Conservation (phyloP, 345 rosid species). For the Populus simonii region DNA sequence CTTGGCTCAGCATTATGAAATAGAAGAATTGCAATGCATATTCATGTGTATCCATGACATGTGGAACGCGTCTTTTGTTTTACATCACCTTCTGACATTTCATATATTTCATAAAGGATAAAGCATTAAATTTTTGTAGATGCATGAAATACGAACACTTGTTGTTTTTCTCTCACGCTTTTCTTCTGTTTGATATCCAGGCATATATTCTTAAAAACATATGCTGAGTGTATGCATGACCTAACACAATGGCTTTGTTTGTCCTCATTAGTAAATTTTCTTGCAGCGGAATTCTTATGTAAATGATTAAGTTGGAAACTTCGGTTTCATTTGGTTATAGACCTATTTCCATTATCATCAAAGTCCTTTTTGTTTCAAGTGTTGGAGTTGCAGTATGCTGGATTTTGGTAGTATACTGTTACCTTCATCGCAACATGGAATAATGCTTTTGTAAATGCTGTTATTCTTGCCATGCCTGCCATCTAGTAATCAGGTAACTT, state of each 20-base stretch:
- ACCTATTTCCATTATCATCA: neutral
- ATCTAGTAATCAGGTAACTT: neutral
- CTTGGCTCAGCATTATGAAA: neutral
- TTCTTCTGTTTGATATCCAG: neutral
- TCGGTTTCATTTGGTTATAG: neutral
- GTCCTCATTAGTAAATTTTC: neutral
- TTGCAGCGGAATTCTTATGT: neutral
- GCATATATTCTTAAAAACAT: neutral
- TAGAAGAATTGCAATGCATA: neutral
- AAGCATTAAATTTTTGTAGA: neutral
- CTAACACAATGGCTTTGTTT: neutral
- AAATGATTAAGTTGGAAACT: neutral
- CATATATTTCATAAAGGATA: neutral
- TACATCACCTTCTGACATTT: neutral
- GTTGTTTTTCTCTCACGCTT: neutral
- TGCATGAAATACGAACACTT: neutral
- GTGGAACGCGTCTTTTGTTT: neutral
- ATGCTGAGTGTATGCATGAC: neutral
- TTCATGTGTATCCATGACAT: neutral
- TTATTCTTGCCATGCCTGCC: neutral
- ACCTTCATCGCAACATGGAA: neutral
- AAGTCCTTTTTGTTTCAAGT: neutral
- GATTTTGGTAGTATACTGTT: neutral
- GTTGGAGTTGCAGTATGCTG: neutral
- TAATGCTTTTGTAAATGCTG: neutral